phyloP scores from a whole-genome alignment of 2,329 filamentous ascomycete genomes.

The Pestalotiopsis sp. region DNA sequence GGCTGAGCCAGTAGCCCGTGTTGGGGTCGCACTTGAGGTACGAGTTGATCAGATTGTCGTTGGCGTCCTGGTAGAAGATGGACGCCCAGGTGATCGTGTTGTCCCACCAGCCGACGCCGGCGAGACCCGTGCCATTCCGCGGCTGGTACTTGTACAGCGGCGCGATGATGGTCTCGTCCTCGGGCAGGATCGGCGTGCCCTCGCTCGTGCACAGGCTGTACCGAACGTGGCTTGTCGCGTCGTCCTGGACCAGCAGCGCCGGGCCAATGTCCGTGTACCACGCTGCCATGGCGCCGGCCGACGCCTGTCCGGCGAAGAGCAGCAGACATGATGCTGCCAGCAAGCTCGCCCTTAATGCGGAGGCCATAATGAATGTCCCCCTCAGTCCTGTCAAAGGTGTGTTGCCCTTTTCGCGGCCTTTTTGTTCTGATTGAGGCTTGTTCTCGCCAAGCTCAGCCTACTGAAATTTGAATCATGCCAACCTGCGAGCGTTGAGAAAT shows the following conservation, averaged over 20 bases:
- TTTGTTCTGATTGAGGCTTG: not conserved
- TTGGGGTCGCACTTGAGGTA: constrained; percentile 36
- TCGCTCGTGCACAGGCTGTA: constrained; percentile 38
- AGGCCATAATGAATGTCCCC: not conserved
- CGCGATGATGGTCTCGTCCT: constrained; percentile 29
- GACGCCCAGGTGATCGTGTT: constrained; percentile 31
- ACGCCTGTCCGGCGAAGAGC: constrained; percentile 20
- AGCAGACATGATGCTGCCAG: constrained; percentile 20
- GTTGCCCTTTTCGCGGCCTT: not conserved
- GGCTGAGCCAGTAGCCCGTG: constrained; percentile 34
- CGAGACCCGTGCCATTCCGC: constrained; percentile 36
- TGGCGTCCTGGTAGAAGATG: constrained; percentile 35
- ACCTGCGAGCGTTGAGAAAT: not conserved
- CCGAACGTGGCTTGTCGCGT: constrained; percentile 34
- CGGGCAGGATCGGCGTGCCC: constrained; percentile 35
- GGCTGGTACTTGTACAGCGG: constrained; percentile 30
- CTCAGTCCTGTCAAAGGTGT: not conserved
- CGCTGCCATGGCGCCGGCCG: constrained; percentile 32
- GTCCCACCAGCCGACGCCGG: constrained; percentile 37
- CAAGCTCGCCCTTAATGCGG: not conserved
- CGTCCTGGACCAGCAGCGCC: constrained; percentile 38
- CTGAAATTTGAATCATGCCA: too few relatives aligned
- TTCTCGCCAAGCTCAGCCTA: not conserved
- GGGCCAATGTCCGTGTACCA: constrained; percentile 39
- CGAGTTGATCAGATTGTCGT: constrained; percentile 33